phyloP scores from a whole-genome alignment of 257 asterid species.

The Cynanchum wilfordii region DNA sequence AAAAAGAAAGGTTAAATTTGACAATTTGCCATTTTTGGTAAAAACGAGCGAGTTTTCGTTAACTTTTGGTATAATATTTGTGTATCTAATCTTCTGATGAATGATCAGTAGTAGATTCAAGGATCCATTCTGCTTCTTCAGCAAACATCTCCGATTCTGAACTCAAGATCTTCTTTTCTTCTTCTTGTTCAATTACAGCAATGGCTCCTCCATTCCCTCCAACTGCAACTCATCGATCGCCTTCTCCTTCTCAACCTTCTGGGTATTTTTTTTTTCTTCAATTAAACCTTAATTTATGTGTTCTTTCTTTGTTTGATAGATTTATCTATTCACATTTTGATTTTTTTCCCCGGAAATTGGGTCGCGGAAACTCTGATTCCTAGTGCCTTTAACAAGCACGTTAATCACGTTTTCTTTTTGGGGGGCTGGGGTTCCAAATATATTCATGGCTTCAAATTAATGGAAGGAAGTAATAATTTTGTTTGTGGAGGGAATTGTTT shows the following conservation, averaged over 20 bases:
- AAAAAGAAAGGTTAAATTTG: too few species aligned
- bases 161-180: not conserved
- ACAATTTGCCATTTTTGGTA: too few species aligned
- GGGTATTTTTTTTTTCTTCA: constrained; percentile 43
- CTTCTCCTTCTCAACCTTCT: constrained; percentile 99
- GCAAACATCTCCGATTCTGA: not conserved
- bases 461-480: not conserved
- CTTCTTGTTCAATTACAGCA: not conserved
- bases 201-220: constrained; percentile 80
- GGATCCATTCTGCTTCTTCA: not conserved
- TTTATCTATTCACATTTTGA: not conserved
- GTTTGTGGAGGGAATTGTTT: not conserved
- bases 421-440: not conserved
- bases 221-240: constrained; percentile 70
- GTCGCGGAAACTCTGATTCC: not conserved
- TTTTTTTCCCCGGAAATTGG: not conserved
- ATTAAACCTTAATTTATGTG: not conserved
- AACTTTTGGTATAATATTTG: too few species aligned
- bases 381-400: not conserved
- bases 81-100: not conserved
- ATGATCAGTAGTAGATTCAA: not conserved
- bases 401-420: not conserved
- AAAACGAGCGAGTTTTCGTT: too few species aligned
- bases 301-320: not conserved
- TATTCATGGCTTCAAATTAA: not conserved